Percentiles rank a stretch among this genome's conserved stretches.
Conservation (phyloP, 164 flowering plant genomes). For the Vitis riparia region DNA sequence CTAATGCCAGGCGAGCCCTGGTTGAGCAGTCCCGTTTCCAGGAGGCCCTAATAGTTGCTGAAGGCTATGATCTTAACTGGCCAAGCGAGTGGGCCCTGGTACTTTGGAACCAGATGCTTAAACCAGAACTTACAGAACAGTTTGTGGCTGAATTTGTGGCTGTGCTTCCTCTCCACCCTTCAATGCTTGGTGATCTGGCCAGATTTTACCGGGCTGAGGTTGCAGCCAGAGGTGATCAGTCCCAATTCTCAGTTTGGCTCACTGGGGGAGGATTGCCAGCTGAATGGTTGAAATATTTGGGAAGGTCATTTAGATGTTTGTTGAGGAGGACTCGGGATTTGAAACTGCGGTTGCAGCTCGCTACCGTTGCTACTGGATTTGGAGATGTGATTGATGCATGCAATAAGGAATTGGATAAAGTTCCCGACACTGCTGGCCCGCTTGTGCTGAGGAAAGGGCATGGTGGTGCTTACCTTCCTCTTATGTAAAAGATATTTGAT, state of each 20-base stretch:
- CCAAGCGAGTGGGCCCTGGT: slow-evolving; percentile 96
- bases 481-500: slow-evolving; percentile 50
- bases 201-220: slow-evolving; percentile 86
- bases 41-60: slow-evolving; percentile 95
- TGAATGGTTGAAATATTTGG: slow-evolving; percentile 89
- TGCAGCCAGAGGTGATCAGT: slow-evolving; percentile 91
- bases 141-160: slow-evolving; percentile 94
- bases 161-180: slow-evolving; percentile 86
- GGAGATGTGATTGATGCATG: slow-evolving; percentile 69
- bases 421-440: slow-evolving; percentile 86
- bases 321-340: slow-evolving; percentile 86
- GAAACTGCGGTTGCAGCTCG: slow-evolving; percentile 68
- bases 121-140: slow-evolving; percentile 83
- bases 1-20: slow-evolving; percentile 88
- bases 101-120: slow-evolving; percentile 96
- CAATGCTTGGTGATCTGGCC: slow-evolving; percentile 85
- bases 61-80: slow-evolving; percentile 89
- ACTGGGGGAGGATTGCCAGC: slow-evolving; percentile 94
- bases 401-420: slow-evolving; percentile 60
- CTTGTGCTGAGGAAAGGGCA: slow-evolving; percentile 93
- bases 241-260: slow-evolving; percentile 95
- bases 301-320: slow-evolving; percentile 82
- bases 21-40: slow-evolving; percentile 98
- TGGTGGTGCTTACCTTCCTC: slow-evolving; percentile 94
- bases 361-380: slow-evolving; percentile 83